Evolutionary conservation across 116 monocot genomes (phyloP).

Genomic region (Cymodocea nodosa): DNA sequence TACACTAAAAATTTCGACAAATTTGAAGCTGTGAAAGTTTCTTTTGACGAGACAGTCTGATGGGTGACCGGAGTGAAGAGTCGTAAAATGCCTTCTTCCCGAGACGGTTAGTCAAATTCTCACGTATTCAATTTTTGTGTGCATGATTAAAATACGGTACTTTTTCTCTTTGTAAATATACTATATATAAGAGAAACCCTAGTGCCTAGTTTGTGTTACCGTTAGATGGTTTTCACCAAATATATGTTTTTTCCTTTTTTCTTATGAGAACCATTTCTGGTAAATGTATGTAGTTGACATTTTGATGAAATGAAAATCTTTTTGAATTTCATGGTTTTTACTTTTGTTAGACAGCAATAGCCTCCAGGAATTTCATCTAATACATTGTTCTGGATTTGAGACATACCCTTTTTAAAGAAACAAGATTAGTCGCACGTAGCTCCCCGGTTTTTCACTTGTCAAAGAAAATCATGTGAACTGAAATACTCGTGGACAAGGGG

Average conservation of each 20-base stretch:
- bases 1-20: conserved; percentile 7
- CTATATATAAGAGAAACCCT: conserved; percentile 20
- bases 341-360: too few species aligned
- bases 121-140: conserved; percentile 23
- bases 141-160: conserved; percentile 8
- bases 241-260: neutral
- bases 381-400: too few species aligned
- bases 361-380: too few species aligned
- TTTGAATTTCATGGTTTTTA: too few species aligned
- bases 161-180: conserved; percentile 28
- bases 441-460: too few species aligned
- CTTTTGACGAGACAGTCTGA: conserved; percentile 20
- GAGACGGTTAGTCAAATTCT: neutral
- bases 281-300: neutral
- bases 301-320: neutral
- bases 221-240: neutral
- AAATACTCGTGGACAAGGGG: too few species aligned
- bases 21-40: conserved; percentile 14
- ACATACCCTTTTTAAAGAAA: too few species aligned
- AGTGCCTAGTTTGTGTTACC: conserved; percentile 2
- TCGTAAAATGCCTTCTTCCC: neutral
- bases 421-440: too few species aligned
- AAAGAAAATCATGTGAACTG: too few species aligned
- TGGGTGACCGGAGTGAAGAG: conserved; percentile 15
- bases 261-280: neutral